Base-by-base conservation (phyloP, 2,329 filamentous ascomycete genomes). In the Macrophomina tecta region DNA sequence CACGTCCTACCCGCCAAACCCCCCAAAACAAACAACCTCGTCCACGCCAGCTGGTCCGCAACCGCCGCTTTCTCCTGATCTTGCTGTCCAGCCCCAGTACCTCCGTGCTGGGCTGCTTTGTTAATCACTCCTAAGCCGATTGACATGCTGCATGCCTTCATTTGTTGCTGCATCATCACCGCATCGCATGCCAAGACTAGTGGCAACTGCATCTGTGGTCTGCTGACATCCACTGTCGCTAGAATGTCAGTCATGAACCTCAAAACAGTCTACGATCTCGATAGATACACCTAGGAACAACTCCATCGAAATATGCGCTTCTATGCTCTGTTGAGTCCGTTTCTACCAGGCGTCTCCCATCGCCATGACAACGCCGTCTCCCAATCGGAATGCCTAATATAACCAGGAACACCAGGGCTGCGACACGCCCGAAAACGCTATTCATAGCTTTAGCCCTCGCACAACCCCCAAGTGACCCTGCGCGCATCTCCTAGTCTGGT, bases 101-200 rank as follows among this genome's bases (percentile, higher is more conserved):
- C 38, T 34, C 49, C 53, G 48, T 18, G 9, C 7, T 34, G 28
- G 28, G 14, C 30, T 28, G n/a, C 36, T n/a, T 46, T 46, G 28
- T 7, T 48, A 12, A 30, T n/a, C 12, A 28, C 34, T 18, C 16
- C 11, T 30, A 46, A n/a, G 28, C 30, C 16, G 14, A 23, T 34
- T 45, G 56, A 6, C 23, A 23, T 60, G 7, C 56, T 34, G 40
- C 36, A 40, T 40, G 12, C 32, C 40, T 45, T 7, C n/a, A 23
- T 8, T 56, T 28, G 12, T 56, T 32, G 14, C 42, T 55, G 16
- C n/a, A 34, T 36, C 40, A 48, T 18, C 56, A 46, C 46, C 36
- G 23, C 53, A 12, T 9, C 28, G 42, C 40, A 18, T 42, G 62
- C 49, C 62, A 52, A 64, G 61, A 42, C 46, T 32, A 16, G 49